phyloP scores from a whole-genome alignment of 768 basidiomycete species.

The Tulasnella sp. region DNA sequence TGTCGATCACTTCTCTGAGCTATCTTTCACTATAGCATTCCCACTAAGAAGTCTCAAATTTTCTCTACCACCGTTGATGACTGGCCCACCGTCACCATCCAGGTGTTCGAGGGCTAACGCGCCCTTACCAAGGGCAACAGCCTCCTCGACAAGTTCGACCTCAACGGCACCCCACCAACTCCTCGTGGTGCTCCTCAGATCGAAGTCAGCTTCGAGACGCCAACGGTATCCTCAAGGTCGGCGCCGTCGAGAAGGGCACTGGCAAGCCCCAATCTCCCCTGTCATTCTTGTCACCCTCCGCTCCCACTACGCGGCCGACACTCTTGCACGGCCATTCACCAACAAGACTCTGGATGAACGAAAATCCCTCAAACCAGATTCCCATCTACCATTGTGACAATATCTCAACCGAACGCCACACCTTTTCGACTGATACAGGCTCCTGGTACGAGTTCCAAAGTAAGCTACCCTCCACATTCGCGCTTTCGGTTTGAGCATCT shows the following conservation, averaged over 20 bases:
- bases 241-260: constrained; percentile 91
- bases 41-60: constrained; percentile 96
- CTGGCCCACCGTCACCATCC: constrained; percentile 96
- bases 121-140: constrained; percentile 93
- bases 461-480: too few relatives aligned
- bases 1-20: background rate
- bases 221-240: constrained; percentile 93
- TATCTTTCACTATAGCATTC: constrained; percentile 44
- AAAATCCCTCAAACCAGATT: too few relatives aligned
- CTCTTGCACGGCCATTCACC: too few relatives aligned
- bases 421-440: too few relatives aligned
- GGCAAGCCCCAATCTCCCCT: constrained; percentile 64
- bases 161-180: constrained; percentile 91
- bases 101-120: constrained; percentile 97
- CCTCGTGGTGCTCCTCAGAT: constrained; percentile 97
- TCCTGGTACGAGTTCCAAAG: too few relatives aligned
- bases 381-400: too few relatives aligned
- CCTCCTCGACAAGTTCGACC: constrained; percentile 95
- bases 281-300: too few relatives aligned
- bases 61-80: constrained; percentile 99
- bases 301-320: too few relatives aligned
- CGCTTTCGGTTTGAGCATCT: too few relatives aligned
- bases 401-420: too few relatives aligned
- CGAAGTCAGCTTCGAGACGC: constrained; percentile 98
- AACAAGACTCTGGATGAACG: too few relatives aligned